Conservation (phyloP, 1,284 basidiomycete genomes). For the Ustilago tritici region DNA sequence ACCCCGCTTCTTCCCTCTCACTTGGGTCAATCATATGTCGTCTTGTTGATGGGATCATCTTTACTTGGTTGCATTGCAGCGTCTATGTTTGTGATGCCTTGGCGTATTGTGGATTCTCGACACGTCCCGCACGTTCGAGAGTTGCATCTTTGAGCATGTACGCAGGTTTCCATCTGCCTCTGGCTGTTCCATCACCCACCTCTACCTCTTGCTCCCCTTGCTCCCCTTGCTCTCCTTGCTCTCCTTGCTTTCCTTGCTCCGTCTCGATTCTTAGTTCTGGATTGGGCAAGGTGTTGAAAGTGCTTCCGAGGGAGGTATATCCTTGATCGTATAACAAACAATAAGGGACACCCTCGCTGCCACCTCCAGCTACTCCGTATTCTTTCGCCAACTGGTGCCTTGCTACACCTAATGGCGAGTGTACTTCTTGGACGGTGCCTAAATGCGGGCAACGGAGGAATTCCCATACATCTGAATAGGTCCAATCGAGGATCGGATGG, state of each 20-base stretch:
- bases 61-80: too few relatives aligned
- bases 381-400: slow-evolving; percentile 3
- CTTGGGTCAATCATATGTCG: not conserved
- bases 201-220: not conserved
- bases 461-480: slow-evolving; percentile 87
- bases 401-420: slow-evolving; percentile 56
- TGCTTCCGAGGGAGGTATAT: slow-evolving; percentile 95
- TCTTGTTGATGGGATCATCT: too few relatives aligned
- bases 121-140: slow-evolving; percentile 77
- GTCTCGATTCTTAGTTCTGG: slow-evolving; percentile 76
- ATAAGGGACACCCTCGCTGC: slow-evolving; percentile 73
- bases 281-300: slow-evolving; percentile 92
- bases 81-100: too few relatives aligned
- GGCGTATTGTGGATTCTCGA: slow-evolving; percentile 31
- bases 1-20: not conserved
- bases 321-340: slow-evolving; percentile 92
- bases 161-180: slow-evolving; percentile 76
- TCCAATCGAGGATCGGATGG: slow-evolving; percentile 96
- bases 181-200: slow-evolving; percentile 41
- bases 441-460: slow-evolving; percentile 83
- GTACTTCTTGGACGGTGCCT: slow-evolving; percentile 56
- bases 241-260: slow-evolving; percentile 11
- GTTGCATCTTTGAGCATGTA: slow-evolving; percentile 82
- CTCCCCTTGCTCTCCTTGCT: too few relatives aligned
- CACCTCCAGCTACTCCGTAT: slow-evolving; percentile 36